Evolutionary conservation across 192 early-diverging fungal genomes (phyloP), one percentile per base, ranked within the genome.

Genomic region (Coemansia furcata): DNA sequence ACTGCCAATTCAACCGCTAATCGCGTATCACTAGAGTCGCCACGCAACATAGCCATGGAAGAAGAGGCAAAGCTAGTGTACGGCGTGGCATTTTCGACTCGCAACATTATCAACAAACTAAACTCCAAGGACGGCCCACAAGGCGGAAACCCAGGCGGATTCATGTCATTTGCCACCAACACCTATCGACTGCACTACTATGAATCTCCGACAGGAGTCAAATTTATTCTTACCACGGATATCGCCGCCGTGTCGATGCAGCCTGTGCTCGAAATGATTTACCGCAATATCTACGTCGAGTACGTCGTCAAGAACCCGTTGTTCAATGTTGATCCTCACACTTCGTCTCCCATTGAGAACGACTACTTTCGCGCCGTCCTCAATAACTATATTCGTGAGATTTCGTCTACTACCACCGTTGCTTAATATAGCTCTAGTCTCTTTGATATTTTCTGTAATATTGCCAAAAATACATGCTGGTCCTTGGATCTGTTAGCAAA

Each of bases 21-120:
- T 33, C 57, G 62, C 19, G 26, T 60, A 26, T 54, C 67, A 11
- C 37, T 52, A 21, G 70, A 50, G 10, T 75, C 73, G 2, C 54
- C 42, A 7, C 67, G 67, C 39, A 74, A 73, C 59, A 37, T 65
- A 9, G 69, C 71, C 38, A 79, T 84, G 65, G 87, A 92, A 59
- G 95, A 98, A 69, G 93, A 98, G 61, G 90, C 92, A 0, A 98
- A 98, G 73, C 87, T 98, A 17, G 94, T 98, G 17, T 98, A 97
- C 71, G 96, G 96, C 64, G 94, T 96, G n/a, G 88, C 96, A 14
- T 93, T 90, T 55, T 95, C 93, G 12, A 85, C 95, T 33, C 83
- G 91, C 55, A 98, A 97, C 68, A 87, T 97, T 19, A 90, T 95
- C 50, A 86, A 83, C 61, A 97, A 97, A 71, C 83, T 98, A 3